A percentile compares a stretch with the other conserved stretches of the same genome.
Conservation (phyloP, 1,139 yeast species). For the Candida dubliniensis region DNA sequence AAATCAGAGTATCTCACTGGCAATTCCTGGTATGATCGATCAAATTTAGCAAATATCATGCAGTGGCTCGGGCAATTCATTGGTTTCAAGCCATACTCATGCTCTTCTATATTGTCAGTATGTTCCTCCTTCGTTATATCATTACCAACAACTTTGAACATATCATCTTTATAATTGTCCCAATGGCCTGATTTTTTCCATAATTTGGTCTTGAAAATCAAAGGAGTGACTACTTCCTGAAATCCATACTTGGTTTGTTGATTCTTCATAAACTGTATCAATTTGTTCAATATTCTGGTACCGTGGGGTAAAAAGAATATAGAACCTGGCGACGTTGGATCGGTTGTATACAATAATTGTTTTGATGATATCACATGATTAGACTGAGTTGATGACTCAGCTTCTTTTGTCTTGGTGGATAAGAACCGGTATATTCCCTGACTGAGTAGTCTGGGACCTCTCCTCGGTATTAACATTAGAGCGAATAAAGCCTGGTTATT, state of each 20-base stretch:
- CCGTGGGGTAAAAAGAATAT: slow-evolving; percentile 91
- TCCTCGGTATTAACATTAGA: slow-evolving; percentile 1
- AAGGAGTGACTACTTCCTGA: slow-evolving; percentile 90
- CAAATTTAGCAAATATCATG: slow-evolving; percentile 75
- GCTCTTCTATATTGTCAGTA: slow-evolving; percentile 24
- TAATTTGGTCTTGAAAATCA: slow-evolving; percentile 77
- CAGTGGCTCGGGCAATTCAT: slow-evolving; percentile 99
- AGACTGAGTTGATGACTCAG: slow-evolving; percentile 34
- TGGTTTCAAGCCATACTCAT: slow-evolving; percentile 84
- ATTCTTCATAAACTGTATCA: slow-evolving; percentile 77
- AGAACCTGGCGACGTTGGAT: slow-evolving; percentile 82
- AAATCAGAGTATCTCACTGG: slow-evolving; percentile 92
- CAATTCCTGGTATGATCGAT: slow-evolving; percentile 83
- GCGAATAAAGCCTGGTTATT: neutral
- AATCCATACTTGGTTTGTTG: slow-evolving; percentile 84
- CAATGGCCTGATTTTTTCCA: slow-evolving; percentile 97
- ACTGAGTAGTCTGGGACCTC: neutral
- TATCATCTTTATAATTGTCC: slow-evolving; percentile 92
- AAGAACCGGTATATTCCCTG: neutral
- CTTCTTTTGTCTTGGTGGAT: slow-evolving; percentile 7
- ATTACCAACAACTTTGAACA: slow-evolving; percentile 75
- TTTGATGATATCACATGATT: slow-evolving; percentile 55
- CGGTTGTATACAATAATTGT: slow-evolving; percentile 76
- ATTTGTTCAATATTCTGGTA: slow-evolving; percentile 75
- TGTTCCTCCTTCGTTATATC: slow-evolving; percentile 35